Evolutionary conservation across 202 grass and related monocot species (phyloP), one percentile per base, ranked within the genome.

Genomic region (Hordeum pubiflorum): DNA sequence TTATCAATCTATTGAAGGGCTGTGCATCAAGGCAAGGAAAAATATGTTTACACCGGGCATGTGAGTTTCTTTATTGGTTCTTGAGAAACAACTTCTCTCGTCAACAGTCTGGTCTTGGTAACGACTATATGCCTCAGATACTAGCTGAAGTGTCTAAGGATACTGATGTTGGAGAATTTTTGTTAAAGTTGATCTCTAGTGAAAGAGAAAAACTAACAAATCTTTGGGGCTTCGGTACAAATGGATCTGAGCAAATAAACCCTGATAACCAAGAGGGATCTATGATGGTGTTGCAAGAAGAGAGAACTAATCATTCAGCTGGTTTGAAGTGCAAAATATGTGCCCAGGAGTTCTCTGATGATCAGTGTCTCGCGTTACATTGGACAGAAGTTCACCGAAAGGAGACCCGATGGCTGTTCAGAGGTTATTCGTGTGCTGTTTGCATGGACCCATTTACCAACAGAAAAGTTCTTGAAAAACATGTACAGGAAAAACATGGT

Each of bases 391-490:
- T 91, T 31, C 96, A 99, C 84, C 96, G 91, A 78, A 99, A 89
- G 82, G 96, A 99, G 85, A 79, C 87, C 64, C 86, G 96, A 58
- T 96, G 89, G 89, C 87, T 99, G 20, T 99, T 96, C 79, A 89
- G 96, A 96, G 96, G 96, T 22, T 99, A 91, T 91, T 90, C 96
- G 68, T 99, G 96, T 89, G 92, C 90, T 68, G 87, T 85, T 68
- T 99, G 96, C 87, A 91, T 91, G 92, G 87, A 89, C 24, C 87
- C 92, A 64, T 99, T 96, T 88, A 90, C 88, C 27, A 99, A 93
- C 80, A 95, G 89, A 87, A 96, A 91, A 86, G 86, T 93, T 79
- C 85, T 96, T 61, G 92, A 93, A 89, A 88, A 81, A 46, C 96
- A 99, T 86, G 92, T 99, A 2, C 81, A 91, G 63, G 90, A 99